Conservation (phyloP, 2,329 filamentous ascomycete genomes). For the Xylariales sp. region DNA sequence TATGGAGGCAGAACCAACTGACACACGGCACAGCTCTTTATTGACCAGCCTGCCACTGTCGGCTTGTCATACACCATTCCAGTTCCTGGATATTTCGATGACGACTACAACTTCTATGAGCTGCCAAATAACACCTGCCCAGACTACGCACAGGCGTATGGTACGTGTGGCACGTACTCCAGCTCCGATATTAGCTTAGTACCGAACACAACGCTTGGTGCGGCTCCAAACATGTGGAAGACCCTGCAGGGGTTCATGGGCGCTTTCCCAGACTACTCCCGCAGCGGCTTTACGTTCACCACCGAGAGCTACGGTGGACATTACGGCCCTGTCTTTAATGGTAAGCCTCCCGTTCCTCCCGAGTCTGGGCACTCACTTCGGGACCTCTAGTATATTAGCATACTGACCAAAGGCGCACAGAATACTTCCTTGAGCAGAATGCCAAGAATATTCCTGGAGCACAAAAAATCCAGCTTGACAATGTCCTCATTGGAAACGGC, state of each 20-base stretch:
- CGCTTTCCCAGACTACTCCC: constrained; percentile 47
- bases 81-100: constrained; percentile 20
- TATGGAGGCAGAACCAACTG: too few species aligned
- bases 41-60: constrained; percentile 55
- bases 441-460: constrained; percentile 36
- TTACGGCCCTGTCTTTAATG: constrained; percentile 51
- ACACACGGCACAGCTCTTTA: constrained; percentile 50
- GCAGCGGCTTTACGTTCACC: constrained; percentile 48
- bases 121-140: constrained; percentile 43
- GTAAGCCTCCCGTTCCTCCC: constrained; percentile 8
- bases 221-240: constrained; percentile 57
- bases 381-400: not conserved
- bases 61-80: constrained; percentile 46
- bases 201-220: constrained; percentile 46
- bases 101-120: constrained; percentile 28
- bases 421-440: constrained; percentile 42
- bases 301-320: constrained; percentile 56
- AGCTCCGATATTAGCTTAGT: constrained; percentile 44
- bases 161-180: constrained; percentile 51
- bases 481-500: constrained; percentile 51
- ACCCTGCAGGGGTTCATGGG: constrained; percentile 60
- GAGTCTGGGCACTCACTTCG: too few species aligned
- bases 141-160: constrained; percentile 37
- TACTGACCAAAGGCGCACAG: not conserved
- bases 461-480: constrained; percentile 42